Conservation (phyloP, 2,329 filamentous ascomycete genomes). For the Nemania diffusa region DNA sequence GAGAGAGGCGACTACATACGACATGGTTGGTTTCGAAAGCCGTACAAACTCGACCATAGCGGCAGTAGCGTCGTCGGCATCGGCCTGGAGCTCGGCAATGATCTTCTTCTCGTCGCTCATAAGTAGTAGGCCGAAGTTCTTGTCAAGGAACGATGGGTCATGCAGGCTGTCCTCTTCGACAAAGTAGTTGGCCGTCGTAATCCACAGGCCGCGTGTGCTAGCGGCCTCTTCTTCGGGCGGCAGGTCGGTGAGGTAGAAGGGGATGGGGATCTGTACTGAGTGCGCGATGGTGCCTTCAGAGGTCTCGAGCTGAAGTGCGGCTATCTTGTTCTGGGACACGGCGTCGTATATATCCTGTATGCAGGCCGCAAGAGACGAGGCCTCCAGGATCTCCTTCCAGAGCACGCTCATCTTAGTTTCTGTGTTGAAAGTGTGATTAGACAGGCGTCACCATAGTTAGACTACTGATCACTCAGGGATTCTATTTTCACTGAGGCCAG, state of each 20-base stretch:
- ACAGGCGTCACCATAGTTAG: neutral
- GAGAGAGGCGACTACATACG: slow-evolving; percentile 54
- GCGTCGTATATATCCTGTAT: slow-evolving; percentile 85
- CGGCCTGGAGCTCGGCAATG: slow-evolving; percentile 77
- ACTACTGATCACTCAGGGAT: neutral
- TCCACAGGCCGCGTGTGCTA: slow-evolving; percentile 79
- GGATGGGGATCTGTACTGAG: slow-evolving; percentile 72
- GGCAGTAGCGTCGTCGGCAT: slow-evolving; percentile 78
- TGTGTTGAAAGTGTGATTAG: slow-evolving; percentile 42
- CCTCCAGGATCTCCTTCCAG: slow-evolving; percentile 76
- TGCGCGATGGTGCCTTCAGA: slow-evolving; percentile 67
- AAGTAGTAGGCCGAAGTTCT: slow-evolving; percentile 86
- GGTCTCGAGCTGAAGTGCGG: slow-evolving; percentile 80
- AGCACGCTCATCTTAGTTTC: slow-evolving; percentile 70
- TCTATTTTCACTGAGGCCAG: neutral
- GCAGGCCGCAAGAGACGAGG: slow-evolving; percentile 82
- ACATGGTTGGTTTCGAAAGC: slow-evolving; percentile 74
- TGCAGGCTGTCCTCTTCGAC: slow-evolving; percentile 74
- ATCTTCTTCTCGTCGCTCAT: slow-evolving; percentile 83
- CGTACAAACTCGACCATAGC: slow-evolving; percentile 85
- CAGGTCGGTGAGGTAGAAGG: slow-evolving; percentile 77
- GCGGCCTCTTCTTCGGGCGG: slow-evolving; percentile 72
- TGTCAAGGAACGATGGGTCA: slow-evolving; percentile 77
- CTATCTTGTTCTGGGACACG: slow-evolving; percentile 86
- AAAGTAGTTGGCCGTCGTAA: slow-evolving; percentile 86